Conservation (phyloP, 352 stramenopile species). For the Sclerospora graminicola region DNA sequence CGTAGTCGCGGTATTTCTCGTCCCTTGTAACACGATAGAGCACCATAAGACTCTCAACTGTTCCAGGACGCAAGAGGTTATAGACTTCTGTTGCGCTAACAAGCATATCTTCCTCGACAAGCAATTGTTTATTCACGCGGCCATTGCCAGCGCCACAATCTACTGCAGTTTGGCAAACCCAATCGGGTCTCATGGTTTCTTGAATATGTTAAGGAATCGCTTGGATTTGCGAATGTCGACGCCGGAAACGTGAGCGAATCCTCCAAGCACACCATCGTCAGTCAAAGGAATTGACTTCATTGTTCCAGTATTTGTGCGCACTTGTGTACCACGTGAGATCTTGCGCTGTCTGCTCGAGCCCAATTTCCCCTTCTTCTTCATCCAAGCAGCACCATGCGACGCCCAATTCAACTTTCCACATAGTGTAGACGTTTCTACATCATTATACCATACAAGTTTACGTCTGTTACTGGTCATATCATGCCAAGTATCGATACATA, state of each 20-base stretch:
- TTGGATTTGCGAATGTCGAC: slow-evolving; percentile 73
- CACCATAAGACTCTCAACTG: too few species aligned
- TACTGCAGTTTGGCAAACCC: slow-evolving; percentile 31
- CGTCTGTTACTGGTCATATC: not conserved
- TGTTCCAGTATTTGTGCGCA: slow-evolving; percentile 71
- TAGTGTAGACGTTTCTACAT: slow-evolving; percentile 52
- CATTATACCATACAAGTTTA: not conserved
- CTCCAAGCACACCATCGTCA: slow-evolving; percentile 91
- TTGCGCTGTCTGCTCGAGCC: not conserved
- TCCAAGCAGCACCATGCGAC: slow-evolving; percentile 16
- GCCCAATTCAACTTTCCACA: slow-evolving; percentile 57
- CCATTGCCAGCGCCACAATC: slow-evolving; percentile 91
- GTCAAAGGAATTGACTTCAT: slow-evolving; percentile 85
- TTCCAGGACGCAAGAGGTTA: too few species aligned
- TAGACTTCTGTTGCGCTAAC: too few species aligned
- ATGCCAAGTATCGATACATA: slow-evolving; percentile 10
- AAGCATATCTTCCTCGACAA: too few species aligned
- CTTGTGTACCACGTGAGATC: slow-evolving; percentile 58
- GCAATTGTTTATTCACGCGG: slow-evolving; percentile 89
- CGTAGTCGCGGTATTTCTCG: too few species aligned
- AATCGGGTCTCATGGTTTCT: slow-evolving; percentile 32
- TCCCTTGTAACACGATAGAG: too few species aligned
- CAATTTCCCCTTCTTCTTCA: slow-evolving; percentile 1
- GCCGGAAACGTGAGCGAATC: slow-evolving; percentile 77
- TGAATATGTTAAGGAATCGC: slow-evolving; percentile 36